These are phyloP conservation scores for Anisodus tanguticus DNA, from an alignment of 257 asterid genomes.

Conservation along the genomic window DNA sequence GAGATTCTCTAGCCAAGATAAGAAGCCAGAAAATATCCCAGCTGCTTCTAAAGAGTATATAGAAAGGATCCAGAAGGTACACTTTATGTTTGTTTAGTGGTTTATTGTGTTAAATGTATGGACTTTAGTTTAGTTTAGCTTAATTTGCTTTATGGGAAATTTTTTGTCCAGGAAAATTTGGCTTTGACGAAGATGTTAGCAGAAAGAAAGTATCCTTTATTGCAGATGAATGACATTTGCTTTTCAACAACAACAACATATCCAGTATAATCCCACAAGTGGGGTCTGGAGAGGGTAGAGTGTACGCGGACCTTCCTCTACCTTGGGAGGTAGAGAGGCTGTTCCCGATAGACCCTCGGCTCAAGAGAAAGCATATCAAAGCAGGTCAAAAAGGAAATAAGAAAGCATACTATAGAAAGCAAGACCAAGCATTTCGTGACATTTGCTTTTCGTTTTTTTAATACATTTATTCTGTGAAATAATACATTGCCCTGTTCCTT, in stretches of 20 bases:
- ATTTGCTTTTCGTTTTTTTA: neutral
- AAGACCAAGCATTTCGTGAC: too few species aligned
- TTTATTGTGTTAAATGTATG: conserved; percentile 10
- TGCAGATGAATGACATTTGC: neutral
- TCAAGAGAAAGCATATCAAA: too few species aligned
- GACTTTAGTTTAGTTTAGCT: conserved; percentile 14
- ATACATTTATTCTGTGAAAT: neutral
- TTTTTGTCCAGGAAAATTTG: conserved; percentile 58
- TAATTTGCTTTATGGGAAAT: conserved; percentile 29
- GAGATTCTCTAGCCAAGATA: conserved; percentile 37
- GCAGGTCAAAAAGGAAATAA: too few species aligned
- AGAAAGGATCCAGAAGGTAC: conserved; percentile 62
- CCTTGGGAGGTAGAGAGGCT: too few species aligned
- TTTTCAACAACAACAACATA: too few species aligned
- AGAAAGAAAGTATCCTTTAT: conserved; percentile 73
- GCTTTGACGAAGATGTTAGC: conserved; percentile 58
- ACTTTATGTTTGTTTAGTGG: neutral
- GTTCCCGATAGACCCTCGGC: too few species aligned
- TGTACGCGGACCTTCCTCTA: too few species aligned
- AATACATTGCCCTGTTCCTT: conserved; percentile 16
- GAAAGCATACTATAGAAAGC: too few species aligned
- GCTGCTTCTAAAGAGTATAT: conserved; percentile 42
- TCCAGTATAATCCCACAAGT: too few species aligned
- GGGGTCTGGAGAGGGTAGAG: too few species aligned
- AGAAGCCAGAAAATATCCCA: conserved; percentile 41